Percentiles rank a stretch among this genome's conserved stretches.
These are phyloP conservation scores for Dactylellina haptotyla DNA, from an alignment of 2,329 filamentous ascomycete genomes.

Conservation along the genomic window DNA sequence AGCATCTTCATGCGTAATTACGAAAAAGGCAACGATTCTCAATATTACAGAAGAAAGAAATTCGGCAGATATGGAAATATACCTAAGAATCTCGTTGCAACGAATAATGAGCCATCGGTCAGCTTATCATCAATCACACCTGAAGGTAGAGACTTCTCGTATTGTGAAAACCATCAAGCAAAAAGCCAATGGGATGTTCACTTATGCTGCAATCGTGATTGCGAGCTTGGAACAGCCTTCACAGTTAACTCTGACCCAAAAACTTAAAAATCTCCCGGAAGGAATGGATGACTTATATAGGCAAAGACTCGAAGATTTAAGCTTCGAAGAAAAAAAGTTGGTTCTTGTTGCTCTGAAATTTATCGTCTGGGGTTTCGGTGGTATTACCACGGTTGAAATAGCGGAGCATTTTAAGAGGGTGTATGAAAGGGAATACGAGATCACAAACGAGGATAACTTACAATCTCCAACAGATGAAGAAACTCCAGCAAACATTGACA, in stretches of 20 bases:
- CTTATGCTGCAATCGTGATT: constrained; percentile 44
- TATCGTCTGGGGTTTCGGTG: constrained; percentile 32
- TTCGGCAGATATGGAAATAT: constrained; percentile 41
- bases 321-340: constrained; percentile 35
- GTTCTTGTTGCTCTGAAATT: constrained; percentile 34
- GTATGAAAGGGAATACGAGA: neutral
- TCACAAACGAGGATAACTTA: neutral
- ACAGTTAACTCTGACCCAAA: constrained; percentile 32
- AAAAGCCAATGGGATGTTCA: constrained; percentile 53
- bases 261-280: constrained; percentile 42
- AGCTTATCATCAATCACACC: neutral
- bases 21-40: constrained; percentile 32
- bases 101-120: constrained; percentile 35
- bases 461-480: neutral
- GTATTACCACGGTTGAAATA: constrained; percentile 33
- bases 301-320: constrained; percentile 38
- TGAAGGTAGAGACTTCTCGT: constrained; percentile 1
- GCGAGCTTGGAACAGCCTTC: constrained; percentile 47
- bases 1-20: constrained; percentile 16
- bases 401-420: constrained; percentile 45
- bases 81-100: constrained; percentile 31
- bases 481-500: neutral
- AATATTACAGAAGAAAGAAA: constrained; percentile 45
- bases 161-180: constrained; percentile 32
- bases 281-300: constrained; percentile 47